Conservation (phyloP, 2,329 filamentous ascomycete genomes). For the Fusarium tricinctum region DNA sequence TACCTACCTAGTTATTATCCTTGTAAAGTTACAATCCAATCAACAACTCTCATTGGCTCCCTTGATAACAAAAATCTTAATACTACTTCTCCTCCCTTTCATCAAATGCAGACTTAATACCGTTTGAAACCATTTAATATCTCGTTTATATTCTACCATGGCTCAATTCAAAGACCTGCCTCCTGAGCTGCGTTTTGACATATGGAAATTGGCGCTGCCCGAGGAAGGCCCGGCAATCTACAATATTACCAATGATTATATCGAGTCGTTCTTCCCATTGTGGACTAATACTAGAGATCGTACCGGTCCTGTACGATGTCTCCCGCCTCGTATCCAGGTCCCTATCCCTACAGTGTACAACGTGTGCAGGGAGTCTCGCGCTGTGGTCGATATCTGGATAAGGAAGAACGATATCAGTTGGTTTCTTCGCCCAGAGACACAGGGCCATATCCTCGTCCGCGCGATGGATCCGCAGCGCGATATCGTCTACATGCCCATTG, state of each 20-base stretch:
- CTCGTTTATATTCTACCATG: background rate
- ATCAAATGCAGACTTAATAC: background rate
- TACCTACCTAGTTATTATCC: too few species aligned
- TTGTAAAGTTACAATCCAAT: too few species aligned
- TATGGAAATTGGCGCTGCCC: background rate
- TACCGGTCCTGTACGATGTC: too few species aligned
- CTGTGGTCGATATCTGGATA: too few species aligned
- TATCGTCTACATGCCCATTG: background rate
- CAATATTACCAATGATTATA: too few species aligned
- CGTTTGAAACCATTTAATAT: background rate
- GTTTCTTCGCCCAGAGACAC: slow-evolving; percentile 3
- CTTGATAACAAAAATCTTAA: background rate
- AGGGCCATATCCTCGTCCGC: background rate
- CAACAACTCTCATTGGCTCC: background rate
- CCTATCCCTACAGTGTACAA: too few species aligned
- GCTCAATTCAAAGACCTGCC: background rate
- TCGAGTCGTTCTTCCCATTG: too few species aligned
- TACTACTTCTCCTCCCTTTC: too few species aligned
- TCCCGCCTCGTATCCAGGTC: too few species aligned
- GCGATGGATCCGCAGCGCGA: slow-evolving; percentile 1
- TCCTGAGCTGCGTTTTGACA: background rate
- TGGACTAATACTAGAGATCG: too few species aligned
- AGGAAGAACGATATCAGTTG: background rate
- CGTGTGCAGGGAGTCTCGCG: too few species aligned
- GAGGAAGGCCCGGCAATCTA: background rate